Evolutionary conservation across 2,329 filamentous ascomycete genomes (phyloP).

Genomic region (Sporothrix euskadiensis): DNA sequence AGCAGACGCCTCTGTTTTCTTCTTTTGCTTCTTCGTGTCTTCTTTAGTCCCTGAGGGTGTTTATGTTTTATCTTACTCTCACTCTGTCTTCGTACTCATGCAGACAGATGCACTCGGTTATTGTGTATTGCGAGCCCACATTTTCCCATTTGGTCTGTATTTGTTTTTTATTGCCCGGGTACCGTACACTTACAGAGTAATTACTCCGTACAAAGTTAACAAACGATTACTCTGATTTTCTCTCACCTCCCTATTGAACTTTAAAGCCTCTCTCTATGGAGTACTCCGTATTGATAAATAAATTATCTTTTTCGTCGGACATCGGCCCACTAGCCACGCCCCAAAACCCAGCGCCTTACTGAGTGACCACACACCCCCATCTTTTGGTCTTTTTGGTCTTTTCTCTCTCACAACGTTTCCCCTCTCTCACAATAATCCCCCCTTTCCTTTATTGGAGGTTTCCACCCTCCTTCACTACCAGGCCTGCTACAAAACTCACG

Average conservation of each 20-base stretch:
- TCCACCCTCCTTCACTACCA: not conserved
- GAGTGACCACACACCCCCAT: conserved; percentile 9
- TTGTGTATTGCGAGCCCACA: conserved; percentile 8
- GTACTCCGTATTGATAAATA: not conserved
- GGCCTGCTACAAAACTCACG: not conserved
- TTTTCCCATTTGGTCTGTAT: not conserved
- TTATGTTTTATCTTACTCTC: conserved; percentile 4
- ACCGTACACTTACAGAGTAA: too few relatives aligned
- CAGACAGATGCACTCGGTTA: not conserved
- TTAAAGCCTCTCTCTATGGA: not conserved
- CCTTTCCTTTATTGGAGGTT: not conserved
- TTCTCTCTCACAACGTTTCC: not conserved
- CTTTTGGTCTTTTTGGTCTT: not conserved
- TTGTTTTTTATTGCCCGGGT: not conserved
- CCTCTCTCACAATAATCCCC: not conserved
- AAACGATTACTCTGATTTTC: not conserved
- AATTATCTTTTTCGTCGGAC: not conserved
- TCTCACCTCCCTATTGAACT: not conserved
- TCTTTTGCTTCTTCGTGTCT: conserved; percentile 8
- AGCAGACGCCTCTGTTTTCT: not conserved
- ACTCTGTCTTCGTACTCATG: not conserved
- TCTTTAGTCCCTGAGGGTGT: not conserved
- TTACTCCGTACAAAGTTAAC: not conserved
- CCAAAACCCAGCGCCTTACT: conserved; percentile 3
- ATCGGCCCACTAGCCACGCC: not conserved